These are phyloP conservation scores for Mercurialis annua DNA, from an alignment of 345 rosid genomes.

Conservation along the genomic window DNA sequence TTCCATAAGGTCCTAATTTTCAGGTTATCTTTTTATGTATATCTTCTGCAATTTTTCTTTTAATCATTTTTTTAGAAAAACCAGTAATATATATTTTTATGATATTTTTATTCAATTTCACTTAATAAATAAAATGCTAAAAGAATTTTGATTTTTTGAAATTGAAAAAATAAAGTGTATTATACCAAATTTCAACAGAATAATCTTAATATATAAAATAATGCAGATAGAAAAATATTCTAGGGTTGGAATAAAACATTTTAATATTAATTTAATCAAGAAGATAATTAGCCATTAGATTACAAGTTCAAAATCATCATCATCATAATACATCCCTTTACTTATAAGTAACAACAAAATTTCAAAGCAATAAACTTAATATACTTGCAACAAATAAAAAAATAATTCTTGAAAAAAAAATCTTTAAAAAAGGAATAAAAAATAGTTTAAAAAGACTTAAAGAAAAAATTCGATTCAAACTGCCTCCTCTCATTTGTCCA, in stretches of 20 bases:
- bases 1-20: conserved; percentile 28
- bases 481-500: conserved; percentile 39
- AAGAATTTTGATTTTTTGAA: too few relatives aligned
- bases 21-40: conserved; percentile 15
- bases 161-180: too few relatives aligned
- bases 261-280: not conserved
- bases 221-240: too few relatives aligned
- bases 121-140: too few relatives aligned
- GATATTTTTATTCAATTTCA: too few relatives aligned
- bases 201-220: too few relatives aligned
- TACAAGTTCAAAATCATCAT: conserved; percentile 14
- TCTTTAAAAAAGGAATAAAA: not conserved
- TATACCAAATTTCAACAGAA: too few relatives aligned
- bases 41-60: not conserved
- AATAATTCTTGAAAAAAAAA: not conserved
- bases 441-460: not conserved
- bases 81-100: too few relatives aligned
- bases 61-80: too few relatives aligned
- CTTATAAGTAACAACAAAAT: conserved; percentile 13
- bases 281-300: conserved; percentile 26
- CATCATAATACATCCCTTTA: conserved; percentile 29
- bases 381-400: not conserved
- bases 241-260: too few relatives aligned
- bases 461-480: conserved; percentile 38
- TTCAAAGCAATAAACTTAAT: not conserved